phyloP scores from a whole-genome alignment of 768 basidiomycete species.

The Trametes punicea region DNA sequence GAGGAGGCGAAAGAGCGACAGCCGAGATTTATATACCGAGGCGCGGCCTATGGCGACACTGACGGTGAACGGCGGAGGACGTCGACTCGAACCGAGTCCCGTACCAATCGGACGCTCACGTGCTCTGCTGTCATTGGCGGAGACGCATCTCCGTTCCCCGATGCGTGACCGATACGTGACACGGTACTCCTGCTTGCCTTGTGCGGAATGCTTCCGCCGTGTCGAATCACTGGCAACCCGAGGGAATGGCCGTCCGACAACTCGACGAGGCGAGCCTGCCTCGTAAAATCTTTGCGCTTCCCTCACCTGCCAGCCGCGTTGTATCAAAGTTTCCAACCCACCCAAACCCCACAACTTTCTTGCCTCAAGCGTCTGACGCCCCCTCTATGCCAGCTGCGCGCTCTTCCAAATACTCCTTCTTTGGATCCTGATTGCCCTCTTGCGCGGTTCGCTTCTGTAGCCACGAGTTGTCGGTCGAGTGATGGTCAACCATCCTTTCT shows the following conservation, averaged over 20 bases:
- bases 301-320: not conserved
- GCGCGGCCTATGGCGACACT: not conserved
- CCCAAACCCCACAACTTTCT: not conserved
- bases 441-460: not conserved
- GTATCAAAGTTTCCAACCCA: too few relatives aligned
- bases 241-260: not conserved
- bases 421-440: not conserved
- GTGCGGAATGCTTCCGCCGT: not conserved
- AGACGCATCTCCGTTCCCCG: conserved; percentile 17
- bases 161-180: conserved; percentile 9
- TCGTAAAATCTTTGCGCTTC: not conserved
- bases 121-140: conserved; percentile 10
- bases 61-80: conserved; percentile 21
- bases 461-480: not conserved
- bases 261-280: not conserved
- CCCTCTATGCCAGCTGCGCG: not conserved
- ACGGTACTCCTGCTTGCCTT: not conserved
- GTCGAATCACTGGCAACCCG: conserved; percentile 5
- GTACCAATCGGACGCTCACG: conserved; percentile 22
- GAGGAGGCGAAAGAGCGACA: conserved; percentile 8
- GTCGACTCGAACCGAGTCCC: conserved; percentile 19
- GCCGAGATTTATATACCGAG: conserved; percentile 16
- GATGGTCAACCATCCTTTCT: not conserved
- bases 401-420: not conserved
- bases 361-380: not conserved